Evolutionary conservation across 768 basidiomycete genomes (phyloP).

Genomic region (Naematelia aurantialba): DNA sequence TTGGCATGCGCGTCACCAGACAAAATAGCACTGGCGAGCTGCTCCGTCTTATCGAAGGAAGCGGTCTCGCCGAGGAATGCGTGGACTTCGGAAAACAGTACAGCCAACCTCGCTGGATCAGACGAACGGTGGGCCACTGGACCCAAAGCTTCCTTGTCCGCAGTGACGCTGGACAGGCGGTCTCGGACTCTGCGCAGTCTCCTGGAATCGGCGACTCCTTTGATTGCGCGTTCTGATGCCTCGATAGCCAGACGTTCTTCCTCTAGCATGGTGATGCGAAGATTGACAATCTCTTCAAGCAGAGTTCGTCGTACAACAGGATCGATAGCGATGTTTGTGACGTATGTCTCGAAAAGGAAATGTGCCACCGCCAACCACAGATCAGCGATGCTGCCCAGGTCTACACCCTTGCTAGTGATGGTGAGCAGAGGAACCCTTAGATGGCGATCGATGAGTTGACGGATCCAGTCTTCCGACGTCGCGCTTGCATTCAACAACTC

Average conservation of each 20-base stretch:
- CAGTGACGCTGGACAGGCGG: constrained; percentile 6
- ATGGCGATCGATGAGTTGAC: neutral
- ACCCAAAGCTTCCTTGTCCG: constrained; percentile 19
- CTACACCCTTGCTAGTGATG: neutral
- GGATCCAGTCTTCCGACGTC: neutral
- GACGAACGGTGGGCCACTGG: constrained; percentile 15
- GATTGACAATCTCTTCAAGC: constrained; percentile 17
- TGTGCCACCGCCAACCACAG: constrained; percentile 64
- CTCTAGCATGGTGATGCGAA: constrained; percentile 12
- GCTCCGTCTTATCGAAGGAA: constrained; percentile 57
- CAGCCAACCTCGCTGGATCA: constrained; percentile 38
- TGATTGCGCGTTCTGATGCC: constrained; percentile 23
- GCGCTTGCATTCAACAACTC: neutral
- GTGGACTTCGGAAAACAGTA: constrained; percentile 56
- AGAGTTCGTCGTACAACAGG: constrained; percentile 59
- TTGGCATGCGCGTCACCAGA: constrained; percentile 24
- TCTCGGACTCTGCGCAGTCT: constrained; percentile 5
- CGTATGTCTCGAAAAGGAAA: constrained; percentile 64
- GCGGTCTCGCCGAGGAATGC: constrained; percentile 67
- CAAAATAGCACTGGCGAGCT: constrained; percentile 51
- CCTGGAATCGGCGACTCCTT: constrained; percentile 35
- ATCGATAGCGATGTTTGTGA: constrained; percentile 82
- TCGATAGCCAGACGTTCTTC: constrained; percentile 35
- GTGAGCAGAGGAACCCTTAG: constrained; percentile 1
- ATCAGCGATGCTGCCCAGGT: constrained; percentile 47